Conservation (phyloP, 306 rosid genomes). For the Citrullus mucosospermus region DNA sequence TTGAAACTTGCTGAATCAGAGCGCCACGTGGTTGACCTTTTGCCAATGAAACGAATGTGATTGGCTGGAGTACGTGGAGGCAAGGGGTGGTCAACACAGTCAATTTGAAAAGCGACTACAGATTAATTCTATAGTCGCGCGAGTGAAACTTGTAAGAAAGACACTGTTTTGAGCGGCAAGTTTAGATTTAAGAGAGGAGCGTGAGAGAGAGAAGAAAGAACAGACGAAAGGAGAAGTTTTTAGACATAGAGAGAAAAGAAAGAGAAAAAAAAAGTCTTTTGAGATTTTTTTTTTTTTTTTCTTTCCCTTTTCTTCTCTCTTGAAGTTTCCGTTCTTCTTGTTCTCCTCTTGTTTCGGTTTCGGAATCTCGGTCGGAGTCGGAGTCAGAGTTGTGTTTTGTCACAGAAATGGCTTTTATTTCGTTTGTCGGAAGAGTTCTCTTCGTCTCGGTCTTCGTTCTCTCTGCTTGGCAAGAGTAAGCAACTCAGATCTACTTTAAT, state of each 20-base stretch:
- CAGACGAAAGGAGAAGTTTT: not conserved
- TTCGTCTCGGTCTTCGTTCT: slow-evolving; percentile 46
- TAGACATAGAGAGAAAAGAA: not conserved
- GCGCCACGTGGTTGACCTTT: not conserved
- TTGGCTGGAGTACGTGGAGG: slow-evolving; percentile 7
- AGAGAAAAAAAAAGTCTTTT: not conserved
- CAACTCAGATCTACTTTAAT: slow-evolving; percentile 21
- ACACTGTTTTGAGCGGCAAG: not conserved
- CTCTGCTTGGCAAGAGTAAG: slow-evolving; percentile 60
- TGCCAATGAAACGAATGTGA: not conserved
- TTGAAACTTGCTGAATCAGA: not conserved
- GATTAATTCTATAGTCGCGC: not conserved
- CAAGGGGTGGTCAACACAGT: not conserved
- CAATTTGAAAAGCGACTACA: not conserved
- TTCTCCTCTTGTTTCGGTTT: not conserved
- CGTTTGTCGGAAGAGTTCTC: slow-evolving; percentile 46
- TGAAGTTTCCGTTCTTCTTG: not conserved
- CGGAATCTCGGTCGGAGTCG: not conserved
- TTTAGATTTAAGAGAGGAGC: not conserved
- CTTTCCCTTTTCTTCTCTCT: not conserved
- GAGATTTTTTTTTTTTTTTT: not conserved
- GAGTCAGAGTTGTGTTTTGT: not conserved
- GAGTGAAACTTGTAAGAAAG: not conserved
- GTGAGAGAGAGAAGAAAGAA: slow-evolving; percentile 2
- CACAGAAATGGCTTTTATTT: slow-evolving; percentile 42